These are phyloP conservation scores for Penicillium turbatum DNA, from an alignment of 495 filamentous ascomycete genomes.

Conservation along the genomic window DNA sequence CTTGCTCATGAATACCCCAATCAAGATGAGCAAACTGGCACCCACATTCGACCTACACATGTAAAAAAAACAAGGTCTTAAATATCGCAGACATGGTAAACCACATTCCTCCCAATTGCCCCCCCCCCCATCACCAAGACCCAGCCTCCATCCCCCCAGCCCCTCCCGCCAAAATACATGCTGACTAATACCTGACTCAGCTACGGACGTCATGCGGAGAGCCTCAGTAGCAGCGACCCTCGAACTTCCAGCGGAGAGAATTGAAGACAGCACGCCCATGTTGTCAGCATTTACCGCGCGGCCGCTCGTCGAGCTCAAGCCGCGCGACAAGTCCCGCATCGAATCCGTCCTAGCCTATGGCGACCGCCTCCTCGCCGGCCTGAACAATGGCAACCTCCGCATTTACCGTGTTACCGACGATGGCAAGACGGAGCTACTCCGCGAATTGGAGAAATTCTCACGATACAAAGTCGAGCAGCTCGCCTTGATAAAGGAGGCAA, in stretches of 20 bases:
- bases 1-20: too few species aligned
- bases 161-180: not conserved
- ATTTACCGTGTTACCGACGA: conserved; percentile 85
- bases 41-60: too few species aligned
- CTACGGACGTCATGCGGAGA: conserved; percentile 11
- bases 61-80: too few species aligned
- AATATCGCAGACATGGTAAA: too few species aligned
- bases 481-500: conserved; percentile 90
- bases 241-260: conserved; percentile 10
- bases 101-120: too few species aligned
- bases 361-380: conserved; percentile 83
- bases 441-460: conserved; percentile 92
- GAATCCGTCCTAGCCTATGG: conserved; percentile 90
- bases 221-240: conserved; percentile 5
- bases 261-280: conserved; percentile 52
- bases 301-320: conserved; percentile 92
- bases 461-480: conserved; percentile 84
- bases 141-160: too few species aligned
- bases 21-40: too few species aligned
- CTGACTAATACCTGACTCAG: conserved; percentile 14
- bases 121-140: too few species aligned
- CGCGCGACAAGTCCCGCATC: conserved; percentile 91
- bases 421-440: conserved; percentile 69
- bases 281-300: conserved; percentile 96
- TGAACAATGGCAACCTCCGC: conserved; percentile 83